Conservation (phyloP, 2,329 filamentous ascomycete genomes). For the Cercospora sp. region DNA sequence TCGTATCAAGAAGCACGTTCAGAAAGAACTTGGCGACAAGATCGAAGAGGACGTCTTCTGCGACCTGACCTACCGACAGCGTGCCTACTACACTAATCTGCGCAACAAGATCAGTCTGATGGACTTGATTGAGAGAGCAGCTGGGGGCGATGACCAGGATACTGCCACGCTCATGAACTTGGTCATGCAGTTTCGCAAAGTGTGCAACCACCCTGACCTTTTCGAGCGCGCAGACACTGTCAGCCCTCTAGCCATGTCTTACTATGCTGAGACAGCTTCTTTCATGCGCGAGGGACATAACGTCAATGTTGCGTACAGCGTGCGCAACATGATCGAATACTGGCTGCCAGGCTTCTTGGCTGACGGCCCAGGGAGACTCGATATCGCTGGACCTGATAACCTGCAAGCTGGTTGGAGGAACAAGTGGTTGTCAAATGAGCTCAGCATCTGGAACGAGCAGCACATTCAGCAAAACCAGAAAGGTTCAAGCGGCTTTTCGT, state of each 20-base stretch:
- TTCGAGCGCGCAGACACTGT: conserved; percentile 93
- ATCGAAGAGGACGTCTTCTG: conserved; percentile 96
- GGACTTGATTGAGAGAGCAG: conserved; percentile 96
- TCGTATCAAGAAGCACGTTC: conserved; percentile 99
- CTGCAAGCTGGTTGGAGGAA: conserved; percentile 73
- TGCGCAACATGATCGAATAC: conserved; percentile 82
- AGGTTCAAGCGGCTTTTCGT: conserved; percentile 70
- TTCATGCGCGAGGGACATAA: conserved; percentile 86
- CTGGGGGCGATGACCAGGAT: conserved; percentile 89
- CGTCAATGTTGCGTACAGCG: conserved; percentile 81
- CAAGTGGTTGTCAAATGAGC: conserved; percentile 73
- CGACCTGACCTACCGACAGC: conserved; percentile 91
- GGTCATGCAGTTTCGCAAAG: conserved; percentile 99
- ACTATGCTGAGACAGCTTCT: conserved; percentile 91
- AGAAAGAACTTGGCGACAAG: conserved; percentile 98
- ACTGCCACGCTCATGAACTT: conserved; percentile 97
- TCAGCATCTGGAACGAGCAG: conserved; percentile 88
- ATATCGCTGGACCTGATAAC: conserved; percentile 73
- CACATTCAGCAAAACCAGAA: conserved; percentile 66
- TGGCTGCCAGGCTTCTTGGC: conserved; percentile 79
- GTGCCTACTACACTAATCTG: conserved; percentile 87
- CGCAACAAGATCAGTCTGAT: conserved; percentile 98
- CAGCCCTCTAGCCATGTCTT: conserved; percentile 79
- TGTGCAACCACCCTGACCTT: conserved; percentile 96
- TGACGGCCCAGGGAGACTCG: conserved; percentile 73